Conservation (phyloP, 495 filamentous ascomycete genomes). For the Hyphodiscus hymeniophilus region DNA sequence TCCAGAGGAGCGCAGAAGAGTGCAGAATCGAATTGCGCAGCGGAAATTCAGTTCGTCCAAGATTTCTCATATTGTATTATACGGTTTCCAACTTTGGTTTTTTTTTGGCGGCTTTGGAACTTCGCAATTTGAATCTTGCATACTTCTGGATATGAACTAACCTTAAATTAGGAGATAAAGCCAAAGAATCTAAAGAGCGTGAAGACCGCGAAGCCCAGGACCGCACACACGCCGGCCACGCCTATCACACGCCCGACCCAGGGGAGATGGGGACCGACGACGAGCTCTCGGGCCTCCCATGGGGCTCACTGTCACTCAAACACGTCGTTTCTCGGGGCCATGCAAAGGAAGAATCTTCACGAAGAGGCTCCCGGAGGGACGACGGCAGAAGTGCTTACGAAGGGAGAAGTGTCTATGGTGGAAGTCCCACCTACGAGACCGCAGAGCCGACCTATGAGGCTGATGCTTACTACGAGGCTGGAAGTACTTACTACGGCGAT, state of each 20-base stretch:
- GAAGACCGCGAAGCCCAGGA: conserved; percentile 48
- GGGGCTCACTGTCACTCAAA: conserved; percentile 51
- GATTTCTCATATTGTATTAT: neutral
- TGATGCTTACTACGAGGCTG: conserved; percentile 19
- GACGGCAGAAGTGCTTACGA: conserved; percentile 1
- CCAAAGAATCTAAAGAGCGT: conserved; percentile 48
- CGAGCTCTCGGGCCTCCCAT: conserved; percentile 52
- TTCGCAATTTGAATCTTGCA: no score
- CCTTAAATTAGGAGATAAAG: conserved; percentile 43
- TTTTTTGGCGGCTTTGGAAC: no score
- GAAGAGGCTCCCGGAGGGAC: conserved; percentile 21
- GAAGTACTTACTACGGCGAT: conserved; percentile 17
- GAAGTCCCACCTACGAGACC: conserved; percentile 6
- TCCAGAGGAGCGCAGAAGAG: conserved; percentile 49
- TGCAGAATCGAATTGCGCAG: conserved; percentile 54
- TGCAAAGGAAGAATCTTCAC: conserved; percentile 31
- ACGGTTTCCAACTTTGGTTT: no score
- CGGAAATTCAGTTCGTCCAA: conserved; percentile 48
- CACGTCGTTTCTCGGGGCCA: conserved; percentile 47
- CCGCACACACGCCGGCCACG: conserved; percentile 41
- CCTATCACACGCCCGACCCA: conserved; percentile 46
- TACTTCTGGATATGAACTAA: neutral
- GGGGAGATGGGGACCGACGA: conserved; percentile 38
- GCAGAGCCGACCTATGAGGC: conserved; percentile 11
- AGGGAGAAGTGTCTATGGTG: no score